Base-by-base conservation (phyloP, 2,329 filamentous ascomycete genomes). In the Cladosporium colombiae region DNA sequence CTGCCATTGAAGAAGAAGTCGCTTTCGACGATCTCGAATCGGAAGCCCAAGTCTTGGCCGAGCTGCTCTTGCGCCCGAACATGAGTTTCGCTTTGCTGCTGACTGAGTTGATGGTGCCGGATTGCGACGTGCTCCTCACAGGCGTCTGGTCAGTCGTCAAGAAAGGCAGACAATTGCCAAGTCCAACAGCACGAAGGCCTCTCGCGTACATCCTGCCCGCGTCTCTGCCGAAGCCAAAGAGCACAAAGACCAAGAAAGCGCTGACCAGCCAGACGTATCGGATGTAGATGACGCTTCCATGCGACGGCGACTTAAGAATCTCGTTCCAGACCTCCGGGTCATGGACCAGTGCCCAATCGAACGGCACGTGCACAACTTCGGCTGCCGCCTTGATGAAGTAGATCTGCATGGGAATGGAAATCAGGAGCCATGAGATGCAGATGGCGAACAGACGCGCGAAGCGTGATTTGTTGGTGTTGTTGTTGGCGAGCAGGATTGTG, bases 171-270 rank as follows among this genome's bases (percentile, higher is more conserved):
- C 56, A 62, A 6, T 49, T 68, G 21, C 68, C 74, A 44, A 84
- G 68, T 0, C 82, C 82, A 29, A 83, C 58, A n/a, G 73, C 74
- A 27, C 78, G 68, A 53, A 84, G 71, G 65, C 80, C 78, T 4
- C 75, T 74, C 62, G 78, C 79, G 72, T 89, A 89, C 75, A 86
- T 83, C 27, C 79, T 77, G 4, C 80, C 77, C 0, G 88, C 88
- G 71, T 91, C 88, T 29, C 78, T 79, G 33, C 88, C 88, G 18
- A 87, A 83, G 10, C 89, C 88, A 69, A 90, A 90, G 71, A 88
- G 85, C n/a, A 84, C 62, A 72, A 90, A 90, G 14, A 86, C 76
- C 29, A 87, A 66, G 66, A 85, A 81, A 0, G 84, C 85, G 3
- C 82, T 78, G 0, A 73, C 80, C 11, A 89, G 77, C 56, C 84